Conservation (phyloP, 2,329 filamentous ascomycete genomes). For the Aciculosporium take region DNA sequence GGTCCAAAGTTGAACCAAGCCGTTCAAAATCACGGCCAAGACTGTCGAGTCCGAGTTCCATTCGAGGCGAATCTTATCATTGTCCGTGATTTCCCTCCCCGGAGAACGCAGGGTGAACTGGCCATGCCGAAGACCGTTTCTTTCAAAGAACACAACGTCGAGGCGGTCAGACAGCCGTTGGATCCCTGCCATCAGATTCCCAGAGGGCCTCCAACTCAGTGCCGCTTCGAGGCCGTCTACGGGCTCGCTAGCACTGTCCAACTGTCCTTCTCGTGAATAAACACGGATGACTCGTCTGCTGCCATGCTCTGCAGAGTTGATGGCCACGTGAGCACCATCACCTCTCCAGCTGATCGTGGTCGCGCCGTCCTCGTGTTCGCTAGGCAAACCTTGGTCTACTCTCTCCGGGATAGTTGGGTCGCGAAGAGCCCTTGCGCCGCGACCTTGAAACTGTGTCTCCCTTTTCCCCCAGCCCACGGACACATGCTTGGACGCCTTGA, state of each 20-base stretch:
- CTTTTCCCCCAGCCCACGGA: slow-evolving; percentile 97
- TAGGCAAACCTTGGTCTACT: slow-evolving; percentile 70
- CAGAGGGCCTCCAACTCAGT: slow-evolving; percentile 81
- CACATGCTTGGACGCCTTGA: slow-evolving; percentile 82
- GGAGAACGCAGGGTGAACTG: slow-evolving; percentile 68
- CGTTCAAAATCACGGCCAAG: slow-evolving; percentile 61
- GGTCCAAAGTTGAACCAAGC: slow-evolving; percentile 84
- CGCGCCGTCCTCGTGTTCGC: slow-evolving; percentile 54
- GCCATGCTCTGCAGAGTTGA: slow-evolving; percentile 61
- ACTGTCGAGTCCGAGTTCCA: slow-evolving; percentile 94
- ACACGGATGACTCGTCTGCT: slow-evolving; percentile 71
- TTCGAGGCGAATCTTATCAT: slow-evolving; percentile 48
- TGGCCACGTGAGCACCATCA: slow-evolving; percentile 78
- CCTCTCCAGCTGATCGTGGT: slow-evolving; percentile 82
- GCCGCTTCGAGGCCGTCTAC: slow-evolving; percentile 80
- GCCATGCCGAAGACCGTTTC: slow-evolving; percentile 93
- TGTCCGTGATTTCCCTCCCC: slow-evolving; percentile 40
- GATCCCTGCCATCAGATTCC: slow-evolving; percentile 79
- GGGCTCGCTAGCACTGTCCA: slow-evolving; percentile 90
- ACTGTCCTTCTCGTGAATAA: slow-evolving; percentile 75
- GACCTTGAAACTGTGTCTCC: slow-evolving; percentile 94
- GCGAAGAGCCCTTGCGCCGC: slow-evolving; percentile 68
- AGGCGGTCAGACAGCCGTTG: slow-evolving; percentile 56
- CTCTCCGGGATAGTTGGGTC: slow-evolving; percentile 93
- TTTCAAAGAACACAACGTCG: slow-evolving; percentile 88